A percentile compares a stretch with the other conserved stretches of the same genome.
Evolutionary conservation across 129 eudicot genomes (phyloP).

Genomic region (Artemisia argyi): DNA sequence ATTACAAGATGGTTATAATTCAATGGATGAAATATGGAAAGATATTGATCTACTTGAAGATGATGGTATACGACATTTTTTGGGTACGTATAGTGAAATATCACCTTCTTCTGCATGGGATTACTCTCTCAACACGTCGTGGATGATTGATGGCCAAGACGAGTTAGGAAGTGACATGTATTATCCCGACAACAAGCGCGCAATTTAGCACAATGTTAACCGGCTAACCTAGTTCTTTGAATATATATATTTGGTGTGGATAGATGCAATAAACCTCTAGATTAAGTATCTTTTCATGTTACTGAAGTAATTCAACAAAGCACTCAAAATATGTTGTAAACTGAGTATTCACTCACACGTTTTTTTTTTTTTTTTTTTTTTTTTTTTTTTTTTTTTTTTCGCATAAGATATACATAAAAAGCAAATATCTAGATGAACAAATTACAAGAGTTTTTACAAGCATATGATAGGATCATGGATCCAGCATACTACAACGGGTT

Average conservation of each 20-base stretch:
- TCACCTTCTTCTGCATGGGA: conserved; percentile 61
- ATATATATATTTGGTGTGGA: conserved; percentile 19
- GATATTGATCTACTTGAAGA: conserved; percentile 53
- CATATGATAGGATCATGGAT: too few relatives aligned
- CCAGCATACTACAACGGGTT: too few relatives aligned
- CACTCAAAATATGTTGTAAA: background rate
- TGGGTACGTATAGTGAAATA: conserved; percentile 33
- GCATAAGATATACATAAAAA: too few relatives aligned
- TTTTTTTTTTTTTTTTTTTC: too few relatives aligned
- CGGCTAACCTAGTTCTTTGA: conserved; percentile 30
- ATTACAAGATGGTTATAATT: conserved; percentile 33
- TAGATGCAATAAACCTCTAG: conserved; percentile 8
- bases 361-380: too few relatives aligned
- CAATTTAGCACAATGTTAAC: conserved; percentile 28
- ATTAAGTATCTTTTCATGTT: conserved; percentile 10
- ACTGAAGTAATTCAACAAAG: background rate
- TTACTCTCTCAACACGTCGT: conserved; percentile 45
- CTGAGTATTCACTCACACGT: background rate
- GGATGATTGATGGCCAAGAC: conserved; percentile 55
- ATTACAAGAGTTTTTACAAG: too few relatives aligned
- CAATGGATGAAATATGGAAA: conserved; percentile 89
- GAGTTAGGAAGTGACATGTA: conserved; percentile 36
- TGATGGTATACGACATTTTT: conserved; percentile 31
- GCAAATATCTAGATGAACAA: too few relatives aligned
- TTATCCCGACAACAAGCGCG: conserved; percentile 39